Percentiles rank a stretch among this genome's conserved stretches.
phyloP scores from a whole-genome alignment of 306 rosid genomes.

The Vachellia pachyceras region DNA sequence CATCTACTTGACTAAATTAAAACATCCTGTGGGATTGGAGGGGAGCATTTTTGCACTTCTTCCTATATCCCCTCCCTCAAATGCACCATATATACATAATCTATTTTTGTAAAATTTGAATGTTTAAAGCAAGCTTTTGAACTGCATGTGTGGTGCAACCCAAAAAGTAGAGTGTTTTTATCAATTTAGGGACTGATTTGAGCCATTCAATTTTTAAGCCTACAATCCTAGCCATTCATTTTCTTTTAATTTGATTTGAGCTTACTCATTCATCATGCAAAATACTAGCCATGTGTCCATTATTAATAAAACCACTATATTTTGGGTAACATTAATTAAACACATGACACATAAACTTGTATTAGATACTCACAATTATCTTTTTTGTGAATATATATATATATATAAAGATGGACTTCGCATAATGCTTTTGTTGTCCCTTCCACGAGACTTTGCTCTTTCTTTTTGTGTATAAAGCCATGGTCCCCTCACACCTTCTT shows the following conservation, averaged over 20 bases:
- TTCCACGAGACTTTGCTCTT: slow-evolving; percentile 11
- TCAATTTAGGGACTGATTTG: neutral
- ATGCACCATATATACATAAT: neutral
- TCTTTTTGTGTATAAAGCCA: slow-evolving; percentile 40
- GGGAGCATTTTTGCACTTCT: no score
- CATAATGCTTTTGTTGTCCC: slow-evolving; percentile 25
- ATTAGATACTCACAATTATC: neutral
- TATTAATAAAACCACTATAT: no score
- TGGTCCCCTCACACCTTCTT: slow-evolving; percentile 41
- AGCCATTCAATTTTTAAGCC: neutral
- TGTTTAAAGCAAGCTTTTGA: neutral
- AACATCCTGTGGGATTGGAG: no score
- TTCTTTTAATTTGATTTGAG: neutral
- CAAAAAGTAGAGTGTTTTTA: no score
- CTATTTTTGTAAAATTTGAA: neutral
- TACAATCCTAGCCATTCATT: neutral
- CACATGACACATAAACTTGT: neutral
- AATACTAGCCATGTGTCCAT: neutral
- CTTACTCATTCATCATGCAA: neutral
- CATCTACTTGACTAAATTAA: no score
- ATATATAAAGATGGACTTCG: neutral
- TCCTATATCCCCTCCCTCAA: neutral
- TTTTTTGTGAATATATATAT: neutral
- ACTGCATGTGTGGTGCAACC: neutral
- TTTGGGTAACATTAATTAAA: neutral